A percentile compares a stretch with the other conserved stretches of the same genome.
Evolutionary conservation across 495 filamentous ascomycete genomes (phyloP).

Genomic region (Neurospora cerealis): DNA sequence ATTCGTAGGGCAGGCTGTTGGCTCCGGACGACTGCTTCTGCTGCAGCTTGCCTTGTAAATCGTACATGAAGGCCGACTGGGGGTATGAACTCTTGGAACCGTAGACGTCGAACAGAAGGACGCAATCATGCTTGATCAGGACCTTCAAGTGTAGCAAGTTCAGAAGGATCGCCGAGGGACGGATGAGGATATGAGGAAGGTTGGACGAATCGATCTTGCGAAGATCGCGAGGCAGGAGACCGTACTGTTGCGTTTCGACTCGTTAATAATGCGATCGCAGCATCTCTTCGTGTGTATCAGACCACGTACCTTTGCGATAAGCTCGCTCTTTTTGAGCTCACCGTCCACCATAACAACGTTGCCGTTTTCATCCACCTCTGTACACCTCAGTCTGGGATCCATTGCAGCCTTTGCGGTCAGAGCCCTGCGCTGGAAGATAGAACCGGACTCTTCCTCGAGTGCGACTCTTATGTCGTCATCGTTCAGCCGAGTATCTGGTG

Average conservation of each 20-base stretch:
- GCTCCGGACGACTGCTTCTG: slow-evolving; percentile 40
- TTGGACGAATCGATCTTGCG: slow-evolving; percentile 98
- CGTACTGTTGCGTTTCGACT: slow-evolving; percentile 55
- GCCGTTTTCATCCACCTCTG: slow-evolving; percentile 89
- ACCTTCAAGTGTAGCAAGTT: slow-evolving; percentile 90
- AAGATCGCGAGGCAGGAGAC: slow-evolving; percentile 87
- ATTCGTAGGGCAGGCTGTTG: slow-evolving; percentile 56
- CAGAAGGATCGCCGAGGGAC: slow-evolving; percentile 86
- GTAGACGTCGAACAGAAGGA: slow-evolving; percentile 91
- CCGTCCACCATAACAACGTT: slow-evolving; percentile 90
- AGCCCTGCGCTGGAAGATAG: slow-evolving; percentile 50
- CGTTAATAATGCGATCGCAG: not conserved
- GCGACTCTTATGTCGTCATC: slow-evolving; percentile 44
- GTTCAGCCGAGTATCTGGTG: slow-evolving; percentile 22
- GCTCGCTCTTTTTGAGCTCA: slow-evolving; percentile 92
- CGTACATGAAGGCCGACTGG: slow-evolving; percentile 95
- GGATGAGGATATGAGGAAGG: slow-evolving; percentile 92
- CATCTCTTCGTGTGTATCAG: not conserved
- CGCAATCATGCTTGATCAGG: slow-evolving; percentile 86
- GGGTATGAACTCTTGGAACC: slow-evolving; percentile 91
- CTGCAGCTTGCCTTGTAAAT: slow-evolving; percentile 55
- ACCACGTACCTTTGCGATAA: slow-evolving; percentile 78
- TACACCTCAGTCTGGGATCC: slow-evolving; percentile 78
- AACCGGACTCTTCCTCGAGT: slow-evolving; percentile 37
- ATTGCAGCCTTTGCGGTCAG: slow-evolving; percentile 63